These are phyloP conservation scores for Solanum habrochaites DNA, from an alignment of 257 asterid genomes.

Conservation along the genomic window DNA sequence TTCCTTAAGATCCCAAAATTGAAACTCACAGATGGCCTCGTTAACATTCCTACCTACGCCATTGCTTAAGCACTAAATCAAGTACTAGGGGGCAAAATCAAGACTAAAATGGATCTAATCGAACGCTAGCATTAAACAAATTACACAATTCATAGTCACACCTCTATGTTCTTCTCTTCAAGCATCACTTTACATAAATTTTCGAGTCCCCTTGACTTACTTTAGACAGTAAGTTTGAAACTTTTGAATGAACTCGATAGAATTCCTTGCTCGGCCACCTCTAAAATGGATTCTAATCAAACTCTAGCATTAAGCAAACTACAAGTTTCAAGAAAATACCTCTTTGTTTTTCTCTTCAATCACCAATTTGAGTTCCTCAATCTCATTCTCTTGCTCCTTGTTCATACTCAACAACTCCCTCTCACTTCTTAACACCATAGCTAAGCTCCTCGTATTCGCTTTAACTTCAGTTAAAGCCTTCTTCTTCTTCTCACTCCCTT, in stretches of 20 bases:
- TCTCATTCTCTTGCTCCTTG: constrained; percentile 55
- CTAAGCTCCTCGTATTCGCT: constrained; percentile 74
- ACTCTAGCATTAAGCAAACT: neutral
- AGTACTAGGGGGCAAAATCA: neutral
- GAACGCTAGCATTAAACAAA: neutral
- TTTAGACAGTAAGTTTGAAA: neutral
- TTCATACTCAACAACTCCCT: constrained; percentile 68
- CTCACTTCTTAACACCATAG: constrained; percentile 90
- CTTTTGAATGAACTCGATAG: neutral
- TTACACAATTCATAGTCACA: neutral
- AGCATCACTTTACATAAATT: neutral
- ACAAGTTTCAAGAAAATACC: neutral
- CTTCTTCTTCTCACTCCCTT: constrained; percentile 44
- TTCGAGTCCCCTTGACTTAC: neutral
- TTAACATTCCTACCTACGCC: neutral
- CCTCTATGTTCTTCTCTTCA: neutral
- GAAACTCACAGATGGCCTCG: neutral
- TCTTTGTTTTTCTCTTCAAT: constrained; percentile 5
- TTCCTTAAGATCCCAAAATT: neutral
- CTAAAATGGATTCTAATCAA: neutral
- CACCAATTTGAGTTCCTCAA: constrained; percentile 48
- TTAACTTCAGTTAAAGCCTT: constrained; percentile 79
- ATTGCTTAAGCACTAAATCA: neutral
- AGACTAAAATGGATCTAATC: neutral
- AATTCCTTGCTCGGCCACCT: neutral